phyloP scores from a whole-genome alignment of 768 basidiomycete genomes.

The Leccinellum rugosiceps region DNA sequence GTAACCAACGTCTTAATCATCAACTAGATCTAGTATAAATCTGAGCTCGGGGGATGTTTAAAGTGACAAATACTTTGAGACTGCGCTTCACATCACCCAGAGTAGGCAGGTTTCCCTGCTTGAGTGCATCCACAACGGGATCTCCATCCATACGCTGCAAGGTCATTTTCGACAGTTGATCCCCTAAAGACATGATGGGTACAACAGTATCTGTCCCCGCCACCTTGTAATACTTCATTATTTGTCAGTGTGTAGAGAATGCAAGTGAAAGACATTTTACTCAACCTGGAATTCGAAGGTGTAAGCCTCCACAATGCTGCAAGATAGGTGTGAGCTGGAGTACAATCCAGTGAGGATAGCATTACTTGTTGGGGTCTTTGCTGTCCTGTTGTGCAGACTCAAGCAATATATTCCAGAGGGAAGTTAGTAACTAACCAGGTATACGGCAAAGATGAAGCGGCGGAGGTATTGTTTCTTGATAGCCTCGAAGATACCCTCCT shows the following conservation, averaged over 20 bases:
- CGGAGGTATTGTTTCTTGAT: constrained; percentile 80
- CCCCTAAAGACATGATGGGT: constrained; percentile 73
- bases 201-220: constrained; percentile 57
- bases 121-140: constrained; percentile 57
- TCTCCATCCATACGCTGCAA: constrained; percentile 43
- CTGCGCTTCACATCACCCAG: constrained; percentile 79
- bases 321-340: constrained; percentile 9
- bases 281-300: constrained; percentile 79
- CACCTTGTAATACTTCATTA: constrained; percentile 59
- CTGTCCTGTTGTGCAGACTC: constrained; percentile 53
- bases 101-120: constrained; percentile 63
- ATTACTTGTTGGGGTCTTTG: constrained; percentile 81
- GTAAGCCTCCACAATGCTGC: constrained; percentile 82
- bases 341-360: constrained; percentile 9
- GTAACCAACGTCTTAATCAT: constrained; percentile 76
- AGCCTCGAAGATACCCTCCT: constrained; percentile 84
- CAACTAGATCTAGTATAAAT: constrained; percentile 39
- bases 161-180: constrained; percentile 51
- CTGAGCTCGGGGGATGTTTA: background rate
- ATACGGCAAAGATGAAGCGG: constrained; percentile 83
- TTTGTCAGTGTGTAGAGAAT: constrained; percentile 5
- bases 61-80: constrained; percentile 53
- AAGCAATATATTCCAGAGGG: background rate
- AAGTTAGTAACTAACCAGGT: constrained; percentile 51
- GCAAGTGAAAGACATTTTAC: background rate